Evolutionary conservation across 805 yeast species (phyloP), one percentile per base, ranked within the genome.

Genomic region (Metschnikowia aberdeeniae): DNA sequence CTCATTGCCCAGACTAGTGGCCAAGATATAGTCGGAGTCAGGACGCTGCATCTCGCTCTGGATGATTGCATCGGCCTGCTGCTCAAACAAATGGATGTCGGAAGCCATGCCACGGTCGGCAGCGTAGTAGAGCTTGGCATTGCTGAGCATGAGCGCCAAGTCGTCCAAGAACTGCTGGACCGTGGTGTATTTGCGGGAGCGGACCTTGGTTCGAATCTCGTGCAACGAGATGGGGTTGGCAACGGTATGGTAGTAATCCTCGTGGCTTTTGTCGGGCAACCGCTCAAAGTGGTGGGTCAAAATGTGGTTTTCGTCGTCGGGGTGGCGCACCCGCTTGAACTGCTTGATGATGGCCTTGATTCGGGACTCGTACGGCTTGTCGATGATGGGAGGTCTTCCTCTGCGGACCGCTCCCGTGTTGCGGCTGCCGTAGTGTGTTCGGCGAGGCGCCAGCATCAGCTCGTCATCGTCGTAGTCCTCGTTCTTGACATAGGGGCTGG

Each of bases 321-420:
- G 70, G 55, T 77, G 81, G 36, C 79, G 76, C 47, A 85, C 82
- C 59, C 86, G 86, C 58, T 89, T 86, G 59, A 93, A 72, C 40
- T 80, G 82, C 61, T 95, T 81, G 72, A 93, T 68, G 32, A 93
- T 82, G 53, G 88, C 82, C 63, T 92, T 90, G 65, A 92, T 89
- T 51, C 97, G 75, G 59, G 89, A 89, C 65, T 93, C 97, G 63
- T 85, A 90, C 5, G 96, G 95, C 60, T 82, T 84, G 62, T 87
- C 96, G 40, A 89, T 88, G 45, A 88, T 84, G 2, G 96, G 96
- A 5, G 97, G 96, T 56, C 96, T 76, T 14, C 96, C 96, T 58
- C 95, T 76, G 63, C 87, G 84, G 28, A 80, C 77, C 55, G 88
- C 83, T 20, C 66, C 60, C 37, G 65, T 70, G 28, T 32, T 42